A percentile compares a stretch with the other conserved stretches of the same genome.
phyloP scores from a whole-genome alignment of 1,139 yeast genomes.

The Protomyces arabidopsidicola region DNA sequence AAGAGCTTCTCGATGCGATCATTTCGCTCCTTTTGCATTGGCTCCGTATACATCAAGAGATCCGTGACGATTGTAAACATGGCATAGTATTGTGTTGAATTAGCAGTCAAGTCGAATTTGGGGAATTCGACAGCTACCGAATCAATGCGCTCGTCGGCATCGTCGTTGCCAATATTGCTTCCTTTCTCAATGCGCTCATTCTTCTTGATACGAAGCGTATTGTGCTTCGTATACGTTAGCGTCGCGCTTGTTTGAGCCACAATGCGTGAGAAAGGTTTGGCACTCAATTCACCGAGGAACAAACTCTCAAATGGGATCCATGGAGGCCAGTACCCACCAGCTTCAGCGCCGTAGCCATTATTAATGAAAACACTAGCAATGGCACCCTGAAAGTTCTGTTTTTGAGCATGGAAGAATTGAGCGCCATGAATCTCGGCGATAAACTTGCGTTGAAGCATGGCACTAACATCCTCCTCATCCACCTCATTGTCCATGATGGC shows the following conservation, averaged over 20 bases:
- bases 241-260: conserved; percentile 62
- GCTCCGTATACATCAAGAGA: conserved; percentile 62
- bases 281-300: conserved; percentile 51
- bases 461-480: conserved; percentile 49
- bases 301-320: conserved; percentile 55
- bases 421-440: conserved; percentile 68
- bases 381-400: conserved; percentile 46
- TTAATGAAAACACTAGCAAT: conserved; percentile 45
- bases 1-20: conserved; percentile 62
- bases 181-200: conserved; percentile 30
- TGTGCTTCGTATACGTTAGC: conserved; percentile 61
- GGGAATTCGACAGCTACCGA: conserved; percentile 61
- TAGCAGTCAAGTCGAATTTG: conserved; percentile 62
- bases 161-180: conserved; percentile 15
- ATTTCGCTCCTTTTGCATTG: conserved; percentile 53
- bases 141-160: conserved; percentile 41
- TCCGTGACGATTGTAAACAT: conserved; percentile 61
- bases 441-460: conserved; percentile 62
- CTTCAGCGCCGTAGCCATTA: conserved; percentile 43
- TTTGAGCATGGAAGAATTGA: conserved; percentile 62
- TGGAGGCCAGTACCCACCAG: conserved; percentile 35
- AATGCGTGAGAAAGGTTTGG: conserved; percentile 54
- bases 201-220: conserved; percentile 51
- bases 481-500: conserved; percentile 50
- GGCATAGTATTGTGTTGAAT: conserved; percentile 67